Base-by-base conservation (phyloP, 345 rosid genomes). In the Eucalyptus globulus region DNA sequence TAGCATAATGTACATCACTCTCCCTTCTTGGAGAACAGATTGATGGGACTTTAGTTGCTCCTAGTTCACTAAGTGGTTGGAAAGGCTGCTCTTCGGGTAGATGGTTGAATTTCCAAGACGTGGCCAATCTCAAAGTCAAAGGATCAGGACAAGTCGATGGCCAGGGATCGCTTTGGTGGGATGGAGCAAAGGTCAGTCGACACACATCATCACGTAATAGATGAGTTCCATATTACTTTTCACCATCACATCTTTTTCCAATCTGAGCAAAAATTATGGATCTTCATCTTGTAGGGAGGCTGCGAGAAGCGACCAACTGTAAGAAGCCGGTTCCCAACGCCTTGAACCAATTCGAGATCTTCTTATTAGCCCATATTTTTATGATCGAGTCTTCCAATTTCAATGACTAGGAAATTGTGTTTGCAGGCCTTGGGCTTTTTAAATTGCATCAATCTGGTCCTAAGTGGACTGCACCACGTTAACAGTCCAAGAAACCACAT, bases 91-190 rank as follows among this genome's bases (percentile, higher is more conserved):
- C 5, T 0, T 2, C 17, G 17, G 27, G 24, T 5, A 69, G 26
- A 31, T 93, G 93, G 95, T 31, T 93, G 4, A 7, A 12, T 49
- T 91, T 92, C 65, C 3, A 2, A 19, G 3, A 49, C 6, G 89
- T 93, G 7, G 5, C 56, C 27, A 62, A 88, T 69, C 91, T 93
- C 45, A 4, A 26, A 37, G 14, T 92, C 2, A 34, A 86, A 19
- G 93, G 93, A 65, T 80, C 88, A 1, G 93, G 93, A 21, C 37
- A 37, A 34, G 76, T 94, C 2, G 88, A 94, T 34, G 94, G 93
- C 72, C 91, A 86, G 31, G 94, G 94, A 6, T 60, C 85, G 2
- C 6, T 26, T 34, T 94, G 93, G 94, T 93, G 93, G 95, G 34
- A 3, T 43, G 31, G 88, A 29, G 26, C 37, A 5, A 13, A 50